Percentiles rank a stretch among this genome's conserved stretches.
These are phyloP conservation scores for Tetrapisispora nanseiensis DNA, from an alignment of 805 yeast genomes.

Conservation along the genomic window DNA sequence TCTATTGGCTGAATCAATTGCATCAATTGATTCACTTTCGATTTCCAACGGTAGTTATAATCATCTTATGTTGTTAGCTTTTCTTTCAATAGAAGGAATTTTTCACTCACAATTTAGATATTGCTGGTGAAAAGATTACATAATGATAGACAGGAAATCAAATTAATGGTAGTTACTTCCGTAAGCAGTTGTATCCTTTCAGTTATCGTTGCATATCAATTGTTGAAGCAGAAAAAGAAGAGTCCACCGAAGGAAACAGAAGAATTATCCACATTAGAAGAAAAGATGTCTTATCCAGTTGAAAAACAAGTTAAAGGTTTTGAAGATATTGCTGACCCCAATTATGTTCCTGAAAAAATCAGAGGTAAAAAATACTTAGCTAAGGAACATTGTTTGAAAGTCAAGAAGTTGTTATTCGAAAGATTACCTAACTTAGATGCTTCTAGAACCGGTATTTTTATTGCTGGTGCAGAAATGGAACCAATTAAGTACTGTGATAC, in stretches of 20 bases:
- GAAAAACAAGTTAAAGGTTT: neutral
- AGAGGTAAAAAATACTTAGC: constrained; percentile 63
- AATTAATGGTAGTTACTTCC: neutral
- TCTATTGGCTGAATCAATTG: too few relatives aligned
- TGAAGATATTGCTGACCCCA: constrained; percentile 11
- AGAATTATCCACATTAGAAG: neutral
- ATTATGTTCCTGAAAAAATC: constrained; percentile 15
- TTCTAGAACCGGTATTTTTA: constrained; percentile 37
- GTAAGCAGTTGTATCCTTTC: neutral
- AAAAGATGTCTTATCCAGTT: constrained; percentile 2
- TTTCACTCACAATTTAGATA: too few relatives aligned
- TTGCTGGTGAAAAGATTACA: too few relatives aligned
- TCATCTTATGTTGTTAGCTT: too few relatives aligned
- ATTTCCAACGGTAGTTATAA: too few relatives aligned
- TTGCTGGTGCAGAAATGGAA: constrained; percentile 52
- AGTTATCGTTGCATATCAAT: neutral
- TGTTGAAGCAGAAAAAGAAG: neutral
- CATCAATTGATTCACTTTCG: too few relatives aligned
- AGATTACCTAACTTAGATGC: constrained; percentile 19
- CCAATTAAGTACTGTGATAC: constrained; percentile 72
- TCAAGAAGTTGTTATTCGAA: constrained; percentile 35
- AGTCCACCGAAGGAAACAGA: neutral
- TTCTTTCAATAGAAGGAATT: neutral
- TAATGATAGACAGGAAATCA: too few relatives aligned
- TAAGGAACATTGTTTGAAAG: constrained; percentile 57